These are phyloP conservation scores for Sonneratia caseolaris DNA, from an alignment of 345 rosid species.

Conservation along the genomic window DNA sequence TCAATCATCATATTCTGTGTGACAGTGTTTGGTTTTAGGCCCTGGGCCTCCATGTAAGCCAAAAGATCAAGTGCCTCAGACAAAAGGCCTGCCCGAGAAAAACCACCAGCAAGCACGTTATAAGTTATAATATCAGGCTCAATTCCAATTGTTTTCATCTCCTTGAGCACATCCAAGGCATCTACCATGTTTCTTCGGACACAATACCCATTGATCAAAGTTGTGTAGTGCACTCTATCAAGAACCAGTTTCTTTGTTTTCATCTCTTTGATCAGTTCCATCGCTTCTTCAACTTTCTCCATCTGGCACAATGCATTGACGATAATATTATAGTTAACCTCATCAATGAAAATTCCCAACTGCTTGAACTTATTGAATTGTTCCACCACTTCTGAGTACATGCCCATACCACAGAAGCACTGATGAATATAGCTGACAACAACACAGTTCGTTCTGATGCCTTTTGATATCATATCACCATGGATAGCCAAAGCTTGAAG, in stretches of 20 bases:
- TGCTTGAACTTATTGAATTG: constrained; percentile 28
- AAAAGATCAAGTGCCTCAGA: constrained; percentile 23
- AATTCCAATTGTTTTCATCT: constrained; percentile 40
- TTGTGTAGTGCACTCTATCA: constrained; percentile 60
- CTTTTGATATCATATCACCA: constrained; percentile 34
- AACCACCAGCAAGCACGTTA: constrained; percentile 42
- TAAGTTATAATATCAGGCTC: constrained; percentile 47
- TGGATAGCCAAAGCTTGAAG: constrained; percentile 35
- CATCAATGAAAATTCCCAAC: constrained; percentile 40
- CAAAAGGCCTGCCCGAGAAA: constrained; percentile 40
- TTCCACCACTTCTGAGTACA: constrained; percentile 23
- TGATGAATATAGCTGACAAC: constrained; percentile 48
- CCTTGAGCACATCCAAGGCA: constrained; percentile 39
- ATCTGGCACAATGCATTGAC: constrained; percentile 51
- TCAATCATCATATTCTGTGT: constrained; percentile 52
- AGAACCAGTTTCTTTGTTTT: constrained; percentile 29
- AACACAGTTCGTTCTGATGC: constrained; percentile 48
- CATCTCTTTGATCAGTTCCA: constrained; percentile 47
- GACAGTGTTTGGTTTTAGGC: constrained; percentile 34
- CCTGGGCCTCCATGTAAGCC: constrained; percentile 25
- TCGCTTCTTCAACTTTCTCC: constrained; percentile 50
- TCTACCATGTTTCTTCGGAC: constrained; percentile 30
- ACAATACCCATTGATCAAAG: constrained; percentile 56
- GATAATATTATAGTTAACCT: constrained; percentile 42
- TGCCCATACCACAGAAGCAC: constrained; percentile 35